Evolutionary conservation across 257 asterid species (phyloP), one percentile per base, ranked within the genome.

Genomic region (Catharanthus roseus): DNA sequence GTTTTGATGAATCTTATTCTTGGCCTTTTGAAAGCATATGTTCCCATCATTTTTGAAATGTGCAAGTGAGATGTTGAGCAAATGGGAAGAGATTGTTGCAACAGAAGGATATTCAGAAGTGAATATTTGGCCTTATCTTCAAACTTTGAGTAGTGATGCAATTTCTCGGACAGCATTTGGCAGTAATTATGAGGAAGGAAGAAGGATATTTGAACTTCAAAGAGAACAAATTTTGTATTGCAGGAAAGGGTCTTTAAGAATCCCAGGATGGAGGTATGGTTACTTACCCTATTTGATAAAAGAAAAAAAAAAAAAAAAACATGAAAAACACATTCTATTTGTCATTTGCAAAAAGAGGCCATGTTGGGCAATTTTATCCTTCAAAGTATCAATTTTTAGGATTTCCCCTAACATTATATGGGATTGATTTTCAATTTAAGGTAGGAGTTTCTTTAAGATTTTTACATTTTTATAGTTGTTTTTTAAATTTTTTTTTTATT

Each of bases 91-190:
- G 41, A 61, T 61, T 8, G 67, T 61, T 61, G 16, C 42, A 15
- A 4, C 26, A 31, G 18, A 61, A 18, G 45, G 67, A 38, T 61
- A n/a, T 5, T 2, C 41, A 18, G 67, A 61, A 38, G 67, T 61
- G 41, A 45, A 61, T 33, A 26, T 61, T 38, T 76, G 78, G 78
- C 79, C 78, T 1, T 15, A 69, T 50, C 74, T 80, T 49, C 71
- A 80, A 65, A 45, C 64, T 16, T 21, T 76, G 34, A 80, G 81
- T 0, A 38, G 78, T 24, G 84, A 80, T 65, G 76, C 67, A 1
- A 65, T 80, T 36, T 73, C 84, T 28, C 42, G 84, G 50, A 72
- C 84, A 18, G 78, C 81, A 5, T 76, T 76, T 50, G 84, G 84
- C 3, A 72, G 74, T 67, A 69, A 68, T 39, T 80, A 36, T 50